Evolutionary conservation across 2,329 filamentous ascomycete genomes (phyloP), one percentile per base, ranked within the genome.

Genomic region (Colletotrichum cereale): DNA sequence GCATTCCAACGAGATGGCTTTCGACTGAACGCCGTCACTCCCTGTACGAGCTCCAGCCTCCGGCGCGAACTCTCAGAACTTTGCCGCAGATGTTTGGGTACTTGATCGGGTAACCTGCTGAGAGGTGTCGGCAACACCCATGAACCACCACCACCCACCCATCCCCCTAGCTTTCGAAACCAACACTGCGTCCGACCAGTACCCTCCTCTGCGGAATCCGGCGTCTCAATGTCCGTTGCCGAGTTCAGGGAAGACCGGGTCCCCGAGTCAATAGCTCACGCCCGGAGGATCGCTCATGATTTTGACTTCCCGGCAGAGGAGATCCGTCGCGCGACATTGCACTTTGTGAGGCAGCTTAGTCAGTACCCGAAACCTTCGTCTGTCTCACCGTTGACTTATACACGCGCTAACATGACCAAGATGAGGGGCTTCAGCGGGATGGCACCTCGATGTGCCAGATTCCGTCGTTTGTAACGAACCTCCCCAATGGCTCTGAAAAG

Each of bases 401-500:
- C 38, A 40, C 53, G 11, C 26, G 3, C 44, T 72, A 2, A 72
- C 40, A 29, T 11, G 0, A 38, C 38, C 36, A 75, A 89, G 88
- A 91, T 70, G 90, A 93, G 6, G 73, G 73, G 3, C 62, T 75
- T 6, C 57, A 47, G 7, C n/a, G 62, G 44, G 67, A 73, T 48
- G 73, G 73, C 24, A 74, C 70, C 6, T 67, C 50, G 7, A 53
- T 60, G 48, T 65, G 89, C 78, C 92, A 95, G 82, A 94, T 95
- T 74, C 92, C 92, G 1, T 93, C 92, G 12, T 95, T 93, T 79
- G 92, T 95, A 60, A 94, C 92, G 1, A 88, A 88, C 8, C 90
- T 95, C 12, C 93, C 93, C 72, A 92, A 93, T 84, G 93, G 93
- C 70, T 92, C 90, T 12, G 93, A 95, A 81, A 93, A 93, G 86